phyloP scores from a whole-genome alignment of 179 eudicot genomes.

The Sideroxylon spinosum region DNA sequence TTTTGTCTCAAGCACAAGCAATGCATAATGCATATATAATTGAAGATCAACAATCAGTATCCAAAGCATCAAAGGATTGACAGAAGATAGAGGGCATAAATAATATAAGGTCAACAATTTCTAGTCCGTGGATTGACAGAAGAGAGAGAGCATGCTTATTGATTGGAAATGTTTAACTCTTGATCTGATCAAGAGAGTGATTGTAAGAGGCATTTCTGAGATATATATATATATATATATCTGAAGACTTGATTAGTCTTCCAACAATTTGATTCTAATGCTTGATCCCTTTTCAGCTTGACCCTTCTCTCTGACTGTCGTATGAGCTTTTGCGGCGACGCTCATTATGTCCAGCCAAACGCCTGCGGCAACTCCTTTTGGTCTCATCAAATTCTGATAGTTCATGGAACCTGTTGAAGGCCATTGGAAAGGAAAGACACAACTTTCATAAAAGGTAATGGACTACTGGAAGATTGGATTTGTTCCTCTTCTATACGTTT shows the following conservation, averaged over 20 bases:
- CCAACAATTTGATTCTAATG: neutral
- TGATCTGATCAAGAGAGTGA: neutral
- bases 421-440: neutral
- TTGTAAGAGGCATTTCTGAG: neutral
- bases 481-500: too few species aligned
- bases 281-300: slow-evolving; percentile 12
- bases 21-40: slow-evolving; percentile 2
- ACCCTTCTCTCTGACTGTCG: slow-evolving; percentile 34
- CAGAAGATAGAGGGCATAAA: slow-evolving; percentile 19
- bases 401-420: slow-evolving; percentile 50
- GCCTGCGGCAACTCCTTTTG: slow-evolving; percentile 56
- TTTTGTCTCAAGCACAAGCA: slow-evolving; percentile 6
- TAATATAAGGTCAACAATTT: neutral
- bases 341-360: slow-evolving; percentile 63
- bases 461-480: too few species aligned
- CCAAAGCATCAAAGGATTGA: slow-evolving; percentile 11
- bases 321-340: slow-evolving; percentile 53
- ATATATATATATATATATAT: neutral
- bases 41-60: neutral
- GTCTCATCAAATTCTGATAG: slow-evolving; percentile 50
- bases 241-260: neutral
- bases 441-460: neutral
- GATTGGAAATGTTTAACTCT: neutral
- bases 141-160: slow-evolving; percentile 38
- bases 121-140: neutral